A percentile compares a stretch with the other conserved stretches of the same genome.
These are phyloP conservation scores for Fallopia convolvulus DNA, from an alignment of 148 eudicot genomes.

Conservation along the genomic window DNA sequence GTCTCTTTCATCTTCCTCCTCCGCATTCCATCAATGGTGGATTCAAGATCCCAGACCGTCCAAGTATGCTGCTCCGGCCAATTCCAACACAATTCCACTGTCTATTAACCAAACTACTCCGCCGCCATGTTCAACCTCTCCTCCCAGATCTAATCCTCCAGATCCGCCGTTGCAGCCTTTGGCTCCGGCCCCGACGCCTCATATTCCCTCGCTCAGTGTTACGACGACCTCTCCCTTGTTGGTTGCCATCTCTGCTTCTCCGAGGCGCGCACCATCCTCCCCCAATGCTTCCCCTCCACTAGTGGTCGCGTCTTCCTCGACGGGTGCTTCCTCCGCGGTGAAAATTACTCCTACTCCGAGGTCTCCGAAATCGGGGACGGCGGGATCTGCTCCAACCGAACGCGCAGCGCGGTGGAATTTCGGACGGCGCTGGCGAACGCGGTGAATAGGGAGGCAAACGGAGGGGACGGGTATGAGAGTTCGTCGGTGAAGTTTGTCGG, in stretches of 20 bases:
- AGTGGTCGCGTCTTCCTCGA: conserved; percentile 41
- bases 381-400: conserved; percentile 28
- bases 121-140: conserved; percentile 33
- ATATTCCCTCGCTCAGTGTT: conserved; percentile 48
- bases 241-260: conserved; percentile 54
- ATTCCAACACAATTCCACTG: conserved; percentile 17
- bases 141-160: conserved; percentile 20
- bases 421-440: conserved; percentile 27
- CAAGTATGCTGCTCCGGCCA: conserved; percentile 19
- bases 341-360: conserved; percentile 32
- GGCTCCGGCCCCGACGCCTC: conserved; percentile 31
- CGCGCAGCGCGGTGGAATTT: conserved; percentile 15
- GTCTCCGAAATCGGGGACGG: conserved; percentile 24
- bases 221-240: conserved; percentile 41
- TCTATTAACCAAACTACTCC: conserved; percentile 25
- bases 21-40: conserved; percentile 13
- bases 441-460: background rate
- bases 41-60: conserved; percentile 29
- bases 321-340: conserved; percentile 44
- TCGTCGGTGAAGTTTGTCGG: conserved; percentile 17
- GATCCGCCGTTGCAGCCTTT: conserved; percentile 26
- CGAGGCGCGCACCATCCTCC: conserved; percentile 38
- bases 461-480: conserved; percentile 24
- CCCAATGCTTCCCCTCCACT: conserved; percentile 35
- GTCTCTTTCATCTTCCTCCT: background rate